Percentiles rank a stretch among this genome's conserved stretches.
These are phyloP conservation scores for Beauveria pseudobassiana DNA, from an alignment of 2,329 filamentous ascomycete species.

Conservation along the genomic window DNA sequence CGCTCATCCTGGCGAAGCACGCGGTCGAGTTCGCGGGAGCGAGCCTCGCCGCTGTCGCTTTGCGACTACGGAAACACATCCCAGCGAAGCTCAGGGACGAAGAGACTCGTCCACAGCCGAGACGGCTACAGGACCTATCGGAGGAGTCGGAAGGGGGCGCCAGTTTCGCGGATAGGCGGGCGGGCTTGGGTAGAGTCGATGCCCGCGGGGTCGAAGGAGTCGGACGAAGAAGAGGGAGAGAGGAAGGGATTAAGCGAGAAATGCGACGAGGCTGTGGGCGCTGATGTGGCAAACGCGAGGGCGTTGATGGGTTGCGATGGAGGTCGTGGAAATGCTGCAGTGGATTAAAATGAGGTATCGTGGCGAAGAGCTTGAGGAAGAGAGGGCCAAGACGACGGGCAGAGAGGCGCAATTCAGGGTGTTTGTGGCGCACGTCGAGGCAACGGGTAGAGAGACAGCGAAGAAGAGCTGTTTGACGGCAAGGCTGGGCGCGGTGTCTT, in stretches of 20 bases:
- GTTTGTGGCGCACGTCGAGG: not conserved
- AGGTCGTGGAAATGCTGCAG: not conserved
- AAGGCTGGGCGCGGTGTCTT: not conserved
- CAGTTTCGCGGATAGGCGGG: conserved; percentile 1
- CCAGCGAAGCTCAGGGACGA: conserved; percentile 9
- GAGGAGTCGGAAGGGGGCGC: not conserved
- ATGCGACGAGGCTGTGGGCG: not conserved
- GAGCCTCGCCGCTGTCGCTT: conserved; percentile 43
- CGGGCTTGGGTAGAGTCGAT: not conserved
- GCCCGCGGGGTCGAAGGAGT: not conserved
- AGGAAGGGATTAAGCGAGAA: not conserved
- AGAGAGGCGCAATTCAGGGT: not conserved
- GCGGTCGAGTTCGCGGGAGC: conserved; percentile 76
- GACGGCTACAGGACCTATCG: conserved; percentile 1
- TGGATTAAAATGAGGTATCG: not conserved
- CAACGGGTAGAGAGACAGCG: not conserved
- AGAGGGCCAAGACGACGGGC: not conserved
- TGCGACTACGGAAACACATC: conserved; percentile 60
- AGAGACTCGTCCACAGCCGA: not conserved
- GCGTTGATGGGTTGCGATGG: not conserved
- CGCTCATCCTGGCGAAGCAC: conserved; percentile 82
- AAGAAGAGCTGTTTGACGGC: not conserved
- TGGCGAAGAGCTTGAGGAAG: not conserved
- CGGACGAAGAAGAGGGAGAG: not conserved
- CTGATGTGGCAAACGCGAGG: not conserved